phyloP scores from a whole-genome alignment of 495 filamentous ascomycete genomes.

The Hypoxylon subgilvum region DNA sequence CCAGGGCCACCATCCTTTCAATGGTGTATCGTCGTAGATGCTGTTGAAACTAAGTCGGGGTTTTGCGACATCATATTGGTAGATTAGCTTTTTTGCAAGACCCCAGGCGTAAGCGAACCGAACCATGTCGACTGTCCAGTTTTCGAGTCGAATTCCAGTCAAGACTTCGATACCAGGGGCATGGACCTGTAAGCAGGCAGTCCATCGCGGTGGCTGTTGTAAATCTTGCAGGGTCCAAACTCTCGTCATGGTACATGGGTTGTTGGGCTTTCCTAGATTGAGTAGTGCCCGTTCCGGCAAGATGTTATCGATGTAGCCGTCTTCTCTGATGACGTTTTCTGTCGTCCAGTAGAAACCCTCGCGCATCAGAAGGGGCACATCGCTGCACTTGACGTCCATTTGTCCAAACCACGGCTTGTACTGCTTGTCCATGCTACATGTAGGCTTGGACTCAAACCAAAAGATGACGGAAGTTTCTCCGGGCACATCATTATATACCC shows the following conservation, averaged over 20 bases:
- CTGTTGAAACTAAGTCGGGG: conserved; percentile 7
- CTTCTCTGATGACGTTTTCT: conserved; percentile 24
- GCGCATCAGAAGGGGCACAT: conserved; percentile 34
- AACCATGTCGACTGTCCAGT: conserved; percentile 9
- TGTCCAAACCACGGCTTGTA: conserved; percentile 9
- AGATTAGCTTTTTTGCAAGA: not conserved
- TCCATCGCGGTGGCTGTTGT: conserved; percentile 17
- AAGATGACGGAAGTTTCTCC: not conserved
- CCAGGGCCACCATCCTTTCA: conserved; percentile 34
- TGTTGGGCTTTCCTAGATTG: not conserved
- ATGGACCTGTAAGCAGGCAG: conserved; percentile 10
- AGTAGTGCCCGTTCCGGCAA: not conserved
- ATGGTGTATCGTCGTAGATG: conserved; percentile 28
- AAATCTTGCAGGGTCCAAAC: conserved; percentile 15
- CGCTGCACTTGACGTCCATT: conserved; percentile 15
- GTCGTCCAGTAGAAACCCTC: conserved; percentile 28
- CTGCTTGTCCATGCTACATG: not conserved
- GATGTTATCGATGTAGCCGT: conserved; percentile 11
- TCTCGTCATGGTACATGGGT: not conserved
- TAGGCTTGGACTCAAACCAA: not conserved
- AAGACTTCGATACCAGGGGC: not conserved
- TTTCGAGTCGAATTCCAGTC: conserved; percentile 7
- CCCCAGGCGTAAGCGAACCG: not conserved
- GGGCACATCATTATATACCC: not conserved
- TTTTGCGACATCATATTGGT: not conserved